Conservation (phyloP, 306 rosid species). For the Begonia peltatifolia region DNA sequence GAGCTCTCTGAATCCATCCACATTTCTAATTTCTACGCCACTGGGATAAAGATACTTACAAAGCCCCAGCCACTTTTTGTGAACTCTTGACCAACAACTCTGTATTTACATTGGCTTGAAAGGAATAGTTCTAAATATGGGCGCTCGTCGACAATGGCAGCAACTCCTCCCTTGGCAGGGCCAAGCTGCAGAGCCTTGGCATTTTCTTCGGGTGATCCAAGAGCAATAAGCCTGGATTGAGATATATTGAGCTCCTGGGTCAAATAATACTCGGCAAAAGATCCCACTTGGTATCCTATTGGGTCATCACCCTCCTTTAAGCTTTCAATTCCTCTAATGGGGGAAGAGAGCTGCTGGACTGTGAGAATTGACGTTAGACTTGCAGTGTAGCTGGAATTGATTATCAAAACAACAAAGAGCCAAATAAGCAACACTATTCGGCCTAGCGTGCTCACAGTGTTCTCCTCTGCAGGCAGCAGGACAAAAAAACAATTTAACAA, state of each 20-base stretch:
- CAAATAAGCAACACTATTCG: slow-evolving; percentile 74
- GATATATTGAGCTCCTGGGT: slow-evolving; percentile 60
- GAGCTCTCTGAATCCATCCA: no score
- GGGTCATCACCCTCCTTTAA: slow-evolving; percentile 46
- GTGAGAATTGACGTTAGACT: slow-evolving; percentile 96
- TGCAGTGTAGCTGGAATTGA: slow-evolving; percentile 97
- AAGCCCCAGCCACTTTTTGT: slow-evolving; percentile 99
- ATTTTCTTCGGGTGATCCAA: slow-evolving; percentile 71
- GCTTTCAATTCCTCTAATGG: slow-evolving; percentile 65
- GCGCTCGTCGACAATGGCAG: slow-evolving; percentile 82
- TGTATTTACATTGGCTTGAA: slow-evolving; percentile 69
- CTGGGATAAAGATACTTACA: slow-evolving; percentile 36
- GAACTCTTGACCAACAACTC: slow-evolving; percentile 85
- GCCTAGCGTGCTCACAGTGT: slow-evolving; percentile 80
- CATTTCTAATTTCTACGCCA: no score
- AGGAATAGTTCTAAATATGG: slow-evolving; percentile 65
- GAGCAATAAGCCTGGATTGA: slow-evolving; percentile 59
- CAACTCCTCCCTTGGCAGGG: slow-evolving; percentile 77
- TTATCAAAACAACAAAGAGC: slow-evolving; percentile 92
- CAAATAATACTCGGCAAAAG: slow-evolving; percentile 66
- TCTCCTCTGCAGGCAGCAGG: slow-evolving; percentile 57
- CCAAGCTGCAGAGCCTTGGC: slow-evolving; percentile 66
- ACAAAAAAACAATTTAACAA: background rate
- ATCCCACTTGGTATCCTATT: slow-evolving; percentile 86
- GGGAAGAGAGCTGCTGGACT: slow-evolving; percentile 71